These are phyloP conservation scores for Anthostomella pinea DNA, from an alignment of 2,329 filamentous ascomycete genomes.

Conservation along the genomic window DNA sequence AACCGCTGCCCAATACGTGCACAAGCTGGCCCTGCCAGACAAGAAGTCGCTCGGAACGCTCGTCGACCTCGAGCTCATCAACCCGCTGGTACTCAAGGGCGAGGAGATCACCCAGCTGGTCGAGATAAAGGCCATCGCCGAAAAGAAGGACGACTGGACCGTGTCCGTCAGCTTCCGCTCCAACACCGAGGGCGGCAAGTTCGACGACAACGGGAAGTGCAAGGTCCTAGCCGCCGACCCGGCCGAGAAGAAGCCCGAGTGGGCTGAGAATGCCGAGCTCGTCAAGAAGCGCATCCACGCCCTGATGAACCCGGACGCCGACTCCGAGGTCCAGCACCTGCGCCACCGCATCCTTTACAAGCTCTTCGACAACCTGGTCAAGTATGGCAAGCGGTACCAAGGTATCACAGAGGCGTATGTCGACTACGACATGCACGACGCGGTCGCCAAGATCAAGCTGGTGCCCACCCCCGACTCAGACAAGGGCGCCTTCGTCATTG, in stretches of 20 bases:
- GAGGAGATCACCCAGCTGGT: slow-evolving; percentile 4
- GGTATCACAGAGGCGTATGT: slow-evolving; percentile 16
- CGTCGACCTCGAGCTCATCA: slow-evolving; percentile 5
- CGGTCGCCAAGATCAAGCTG: slow-evolving; percentile 17
- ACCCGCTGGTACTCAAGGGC: slow-evolving; percentile 11
- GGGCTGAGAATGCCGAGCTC: not conserved
- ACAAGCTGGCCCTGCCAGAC: not conserved
- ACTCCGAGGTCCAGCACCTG: slow-evolving; percentile 5
- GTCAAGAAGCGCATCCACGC: not conserved
- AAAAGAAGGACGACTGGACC: slow-evolving; percentile 5
- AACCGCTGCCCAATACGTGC: slow-evolving; percentile 12
- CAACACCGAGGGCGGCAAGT: slow-evolving; percentile 1
- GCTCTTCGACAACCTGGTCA: slow-evolving; percentile 21
- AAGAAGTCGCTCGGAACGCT: slow-evolving; percentile 1
- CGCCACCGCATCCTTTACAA: slow-evolving; percentile 19
- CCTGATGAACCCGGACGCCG: not conserved
- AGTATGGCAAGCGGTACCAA: slow-evolving; percentile 19
- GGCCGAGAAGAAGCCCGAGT: not conserved
- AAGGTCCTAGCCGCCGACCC: slow-evolving; percentile 3
- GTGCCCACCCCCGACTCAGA: slow-evolving; percentile 9
- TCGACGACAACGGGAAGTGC: slow-evolving; percentile 9
- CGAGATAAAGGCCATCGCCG: slow-evolving; percentile 5
- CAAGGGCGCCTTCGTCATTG: slow-evolving; percentile 9
- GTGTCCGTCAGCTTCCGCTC: slow-evolving; percentile 9
- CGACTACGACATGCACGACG: slow-evolving; percentile 10